Base-by-base conservation (phyloP, 768 basidiomycete genomes). In the Agaricus subrufescens region DNA sequence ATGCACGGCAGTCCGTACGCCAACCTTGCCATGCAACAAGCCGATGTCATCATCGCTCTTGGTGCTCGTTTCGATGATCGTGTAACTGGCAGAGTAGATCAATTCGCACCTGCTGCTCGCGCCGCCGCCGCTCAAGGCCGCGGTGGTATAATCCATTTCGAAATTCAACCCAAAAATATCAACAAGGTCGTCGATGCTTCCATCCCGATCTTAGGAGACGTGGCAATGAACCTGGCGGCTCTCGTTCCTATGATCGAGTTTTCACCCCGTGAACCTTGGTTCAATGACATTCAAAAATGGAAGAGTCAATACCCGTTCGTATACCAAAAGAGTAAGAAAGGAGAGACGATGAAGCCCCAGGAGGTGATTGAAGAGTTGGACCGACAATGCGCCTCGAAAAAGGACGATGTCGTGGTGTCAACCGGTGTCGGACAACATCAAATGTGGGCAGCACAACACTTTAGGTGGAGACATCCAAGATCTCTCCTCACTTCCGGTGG, bases 351-450 rank as follows among this genome's bases (percentile, higher is more conserved):
- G 77, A 99, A 98, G 79, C 96, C 96, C 0, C 97, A 99, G 72
- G 94, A 95, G 71, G 92, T 98, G 53, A 84, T 99, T 40, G 89
- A 94, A 73, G 95, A 95, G 73, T 79, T 99, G 42, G 87, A 98
- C 65, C 76, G 66, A 52, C 90, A 93, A 75, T 84, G 84, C n/a
- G 76, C 75, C 47, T 78, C 88, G 57, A 82, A 75, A 70, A 96
- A 98, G 75, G 88, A 91, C 56, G 85, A 98, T 25, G 81, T 97
- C 39, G 73, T 99, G 65, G 73, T 99, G 51, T 72, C 92, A 10
- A 99, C 97, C 14, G 97, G 97, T 63, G 97, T 99, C 23, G 97
- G 97, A 7, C 97, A 99, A 69, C 97, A 98, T 74, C 96, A 99
- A 73, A 98, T 98, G 97, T 98, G 94, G 94, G 96, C 96, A 1